Evolutionary conservation across 495 filamentous ascomycete genomes (phyloP).

Genomic region (Podospora pseudocomata): DNA sequence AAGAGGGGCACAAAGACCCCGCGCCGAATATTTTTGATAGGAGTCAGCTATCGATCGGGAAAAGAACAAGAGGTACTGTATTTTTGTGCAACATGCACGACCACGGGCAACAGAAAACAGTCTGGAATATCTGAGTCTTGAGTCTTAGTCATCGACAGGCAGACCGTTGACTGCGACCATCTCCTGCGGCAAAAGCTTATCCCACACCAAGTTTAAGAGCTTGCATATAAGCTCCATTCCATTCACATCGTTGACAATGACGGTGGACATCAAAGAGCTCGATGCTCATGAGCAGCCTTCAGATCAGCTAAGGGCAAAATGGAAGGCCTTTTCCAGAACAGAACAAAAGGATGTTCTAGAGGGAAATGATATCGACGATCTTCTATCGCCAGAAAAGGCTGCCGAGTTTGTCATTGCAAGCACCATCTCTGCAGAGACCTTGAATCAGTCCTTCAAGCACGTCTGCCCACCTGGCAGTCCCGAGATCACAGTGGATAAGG

Average conservation of each 20-base stretch:
- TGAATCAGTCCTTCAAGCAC: conserved; percentile 38
- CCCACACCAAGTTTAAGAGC: not conserved
- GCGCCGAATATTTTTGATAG: not conserved
- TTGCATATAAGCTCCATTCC: not conserved
- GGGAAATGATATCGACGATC: conserved; percentile 43
- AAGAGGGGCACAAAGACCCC: not conserved
- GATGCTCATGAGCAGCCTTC: conserved; percentile 71
- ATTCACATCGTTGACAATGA: conserved; percentile 28
- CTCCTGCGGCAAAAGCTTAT: not conserved
- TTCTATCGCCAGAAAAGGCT: conserved; percentile 28
- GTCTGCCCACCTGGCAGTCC: conserved; percentile 23
- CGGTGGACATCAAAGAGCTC: conserved; percentile 45
- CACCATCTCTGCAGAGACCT: conserved; percentile 33
- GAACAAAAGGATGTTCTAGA: conserved; percentile 39
- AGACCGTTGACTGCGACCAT: not conserved
- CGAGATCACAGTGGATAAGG: conserved; percentile 23
- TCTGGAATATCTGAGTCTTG: not conserved
- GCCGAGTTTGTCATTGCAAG: conserved; percentile 36
- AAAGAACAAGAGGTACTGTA: not conserved
- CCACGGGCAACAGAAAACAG: not conserved
- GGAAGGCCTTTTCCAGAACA: conserved; percentile 53
- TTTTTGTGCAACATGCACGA: not conserved
- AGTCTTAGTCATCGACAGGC: not conserved
- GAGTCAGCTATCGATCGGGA: not conserved
- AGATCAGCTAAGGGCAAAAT: conserved; percentile 56